Evolutionary conservation across 2,329 filamentous ascomycete species (phyloP).

Genomic region (Colletotrichum scovillei): DNA sequence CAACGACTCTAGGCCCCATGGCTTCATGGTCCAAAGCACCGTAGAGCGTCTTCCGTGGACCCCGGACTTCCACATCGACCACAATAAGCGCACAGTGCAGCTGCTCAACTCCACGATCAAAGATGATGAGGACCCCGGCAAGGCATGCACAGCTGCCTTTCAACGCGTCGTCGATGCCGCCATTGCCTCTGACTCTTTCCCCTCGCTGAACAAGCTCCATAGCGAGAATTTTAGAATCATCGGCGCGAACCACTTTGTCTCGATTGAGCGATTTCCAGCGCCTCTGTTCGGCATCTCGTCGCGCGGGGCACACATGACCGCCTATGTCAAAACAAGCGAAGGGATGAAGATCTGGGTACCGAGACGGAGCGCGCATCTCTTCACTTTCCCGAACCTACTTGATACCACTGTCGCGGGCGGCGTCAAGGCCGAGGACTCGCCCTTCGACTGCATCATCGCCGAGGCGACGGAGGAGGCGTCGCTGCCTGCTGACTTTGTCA

Average conservation of each 20-base stretch:
- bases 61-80: constrained; percentile 48
- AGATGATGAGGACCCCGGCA: constrained; percentile 37
- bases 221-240: constrained; percentile 56
- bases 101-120: constrained; percentile 42
- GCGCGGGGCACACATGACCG: constrained; percentile 75
- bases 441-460: constrained; percentile 75
- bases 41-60: constrained; percentile 61
- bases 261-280: constrained; percentile 71
- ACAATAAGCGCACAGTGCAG: constrained; percentile 45
- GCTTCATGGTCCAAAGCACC: constrained; percentile 59
- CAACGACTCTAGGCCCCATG: constrained; percentile 58
- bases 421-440: constrained; percentile 73
- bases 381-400: constrained; percentile 79
- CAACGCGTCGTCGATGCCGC: constrained; percentile 52
- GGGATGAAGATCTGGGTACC: constrained; percentile 78
- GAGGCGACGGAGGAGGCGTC: constrained; percentile 80
- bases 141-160: constrained; percentile 51
- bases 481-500: constrained; percentile 44
- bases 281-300: constrained; percentile 75
- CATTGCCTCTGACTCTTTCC: constrained; percentile 47
- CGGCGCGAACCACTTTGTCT: constrained; percentile 49
- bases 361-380: constrained; percentile 71
- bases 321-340: constrained; percentile 61
- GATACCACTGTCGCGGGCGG: constrained; percentile 87
- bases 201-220: constrained; percentile 50